Evolutionary conservation across 140 eudicot species (phyloP).

Genomic region (Flaveria floridana): DNA sequence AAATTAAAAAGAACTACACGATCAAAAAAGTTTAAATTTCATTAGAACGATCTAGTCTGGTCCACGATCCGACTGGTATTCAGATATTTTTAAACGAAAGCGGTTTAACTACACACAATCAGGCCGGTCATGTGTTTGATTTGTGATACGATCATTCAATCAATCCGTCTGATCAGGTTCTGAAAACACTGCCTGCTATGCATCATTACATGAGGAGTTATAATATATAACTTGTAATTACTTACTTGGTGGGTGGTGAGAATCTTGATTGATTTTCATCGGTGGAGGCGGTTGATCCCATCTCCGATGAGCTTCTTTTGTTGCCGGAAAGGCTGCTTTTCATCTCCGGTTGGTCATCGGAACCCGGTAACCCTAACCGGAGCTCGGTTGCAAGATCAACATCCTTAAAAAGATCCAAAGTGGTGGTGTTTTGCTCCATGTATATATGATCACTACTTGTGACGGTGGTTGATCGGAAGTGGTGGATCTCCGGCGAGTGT

Average conservation of each 20-base stretch:
- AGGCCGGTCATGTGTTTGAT: too few relatives aligned
- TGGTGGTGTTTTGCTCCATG: constrained; percentile 29
- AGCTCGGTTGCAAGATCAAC: constrained; percentile 56
- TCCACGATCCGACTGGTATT: too few relatives aligned
- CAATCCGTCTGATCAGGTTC: too few relatives aligned
- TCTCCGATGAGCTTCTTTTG: constrained; percentile 53
- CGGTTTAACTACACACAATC: too few relatives aligned
- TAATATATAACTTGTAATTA: neutral
- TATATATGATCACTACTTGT: constrained; percentile 1
- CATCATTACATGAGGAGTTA: too few relatives aligned
- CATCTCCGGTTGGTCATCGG: constrained; percentile 36
- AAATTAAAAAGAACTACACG: too few relatives aligned
- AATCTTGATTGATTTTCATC: constrained; percentile 34
- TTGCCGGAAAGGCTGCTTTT: constrained; percentile 28
- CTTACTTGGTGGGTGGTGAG: constrained; percentile 68
- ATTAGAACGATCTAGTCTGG: too few relatives aligned
- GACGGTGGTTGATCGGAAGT: neutral
- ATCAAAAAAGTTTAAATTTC: too few relatives aligned
- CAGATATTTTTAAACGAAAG: too few relatives aligned
- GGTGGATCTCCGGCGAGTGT: constrained; percentile 23
- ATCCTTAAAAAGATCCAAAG: constrained; percentile 39
- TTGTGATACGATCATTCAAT: too few relatives aligned
- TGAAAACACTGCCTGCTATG: neutral
- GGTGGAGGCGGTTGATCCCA: constrained; percentile 32
- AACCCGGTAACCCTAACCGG: constrained; percentile 63